phyloP scores from a whole-genome alignment of 768 basidiomycete genomes.

The Mycena floridula region DNA sequence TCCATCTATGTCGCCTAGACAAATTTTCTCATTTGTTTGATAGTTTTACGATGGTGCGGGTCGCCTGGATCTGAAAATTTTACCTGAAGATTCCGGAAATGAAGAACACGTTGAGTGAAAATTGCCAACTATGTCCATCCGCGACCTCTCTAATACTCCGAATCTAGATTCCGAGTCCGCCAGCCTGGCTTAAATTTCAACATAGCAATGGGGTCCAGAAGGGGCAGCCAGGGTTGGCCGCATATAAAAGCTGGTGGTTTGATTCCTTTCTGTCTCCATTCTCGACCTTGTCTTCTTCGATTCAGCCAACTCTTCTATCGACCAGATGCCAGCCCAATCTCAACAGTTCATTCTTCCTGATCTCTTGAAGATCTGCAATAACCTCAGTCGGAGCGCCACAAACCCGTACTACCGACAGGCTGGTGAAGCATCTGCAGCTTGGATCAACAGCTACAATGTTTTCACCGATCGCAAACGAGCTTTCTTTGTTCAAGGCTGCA shows the following conservation, averaged over 20 bases:
- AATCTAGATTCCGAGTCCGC: neutral
- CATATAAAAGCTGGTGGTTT: neutral
- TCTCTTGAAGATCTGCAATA: conserved; percentile 39
- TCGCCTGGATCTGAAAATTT: neutral
- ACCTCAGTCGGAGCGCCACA: conserved; percentile 38
- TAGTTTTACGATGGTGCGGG: no score
- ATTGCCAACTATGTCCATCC: neutral
- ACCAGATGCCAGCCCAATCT: conserved; percentile 12
- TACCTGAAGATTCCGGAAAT: conserved; percentile 3
- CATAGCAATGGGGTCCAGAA: neutral
- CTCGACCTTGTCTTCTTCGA: no score
- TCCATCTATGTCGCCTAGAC: no score
- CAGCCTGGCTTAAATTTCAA: neutral
- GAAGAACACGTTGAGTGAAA: neutral
- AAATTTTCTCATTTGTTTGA: no score
- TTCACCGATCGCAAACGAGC: conserved; percentile 56
- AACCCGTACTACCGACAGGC: conserved; percentile 55
- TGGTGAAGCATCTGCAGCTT: conserved; percentile 50
- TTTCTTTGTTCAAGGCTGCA: conserved; percentile 57
- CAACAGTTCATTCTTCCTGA: conserved; percentile 50
- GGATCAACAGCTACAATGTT: conserved; percentile 56
- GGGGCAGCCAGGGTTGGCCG: neutral
- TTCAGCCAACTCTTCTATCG: no score
- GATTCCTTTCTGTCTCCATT: neutral
- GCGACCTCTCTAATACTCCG: neutral